A percentile compares a stretch with the other conserved stretches of the same genome.
These are phyloP conservation scores for Trichophyton equinum DNA, from an alignment of 2,329 filamentous ascomycete genomes.

Conservation along the genomic window DNA sequence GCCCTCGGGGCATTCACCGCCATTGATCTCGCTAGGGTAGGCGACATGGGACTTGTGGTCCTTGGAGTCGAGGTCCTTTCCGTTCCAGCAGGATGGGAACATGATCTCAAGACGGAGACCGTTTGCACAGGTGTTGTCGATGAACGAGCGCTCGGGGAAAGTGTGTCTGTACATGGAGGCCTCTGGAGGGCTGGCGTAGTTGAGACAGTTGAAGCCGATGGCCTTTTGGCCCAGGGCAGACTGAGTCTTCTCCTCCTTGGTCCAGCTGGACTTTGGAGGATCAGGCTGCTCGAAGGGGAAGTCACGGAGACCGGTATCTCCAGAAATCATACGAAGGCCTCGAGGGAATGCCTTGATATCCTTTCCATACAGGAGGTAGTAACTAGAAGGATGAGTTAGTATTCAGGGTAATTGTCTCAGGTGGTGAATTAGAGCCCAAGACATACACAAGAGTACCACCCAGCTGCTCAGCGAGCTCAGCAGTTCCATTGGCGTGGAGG, in stretches of 20 bases:
- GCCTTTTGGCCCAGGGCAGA: conserved; percentile 62
- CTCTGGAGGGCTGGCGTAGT: conserved; percentile 58
- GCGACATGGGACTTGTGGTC: conserved; percentile 57
- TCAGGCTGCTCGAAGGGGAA: conserved; percentile 58
- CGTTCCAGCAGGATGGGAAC: conserved; percentile 86
- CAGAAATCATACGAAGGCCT: conserved; percentile 72
- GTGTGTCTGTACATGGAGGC: conserved; percentile 68
- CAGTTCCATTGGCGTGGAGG: conserved; percentile 52
- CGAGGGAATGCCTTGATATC: conserved; percentile 60
- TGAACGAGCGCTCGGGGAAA: conserved; percentile 63
- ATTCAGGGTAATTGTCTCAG: conserved; percentile 1
- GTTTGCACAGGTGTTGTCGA: conserved; percentile 70
- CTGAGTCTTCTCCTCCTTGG: conserved; percentile 53
- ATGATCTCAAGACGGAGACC: conserved; percentile 73
- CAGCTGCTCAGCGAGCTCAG: conserved; percentile 57
- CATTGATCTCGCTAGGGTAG: conserved; percentile 65
- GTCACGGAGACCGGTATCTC: conserved; percentile 53
- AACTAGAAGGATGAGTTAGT: conserved; percentile 38
- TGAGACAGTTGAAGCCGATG: conserved; percentile 86
- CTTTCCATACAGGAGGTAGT: conserved; percentile 66
- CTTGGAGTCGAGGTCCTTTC: conserved; percentile 43
- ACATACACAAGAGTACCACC: conserved; percentile 79
- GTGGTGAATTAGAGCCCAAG: background rate
- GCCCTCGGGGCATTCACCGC: conserved; percentile 59
- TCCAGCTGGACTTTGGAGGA: conserved; percentile 60